These are phyloP conservation scores for Tolypocladium tropicale DNA, from an alignment of 2,329 filamentous ascomycete genomes.

Conservation along the genomic window DNA sequence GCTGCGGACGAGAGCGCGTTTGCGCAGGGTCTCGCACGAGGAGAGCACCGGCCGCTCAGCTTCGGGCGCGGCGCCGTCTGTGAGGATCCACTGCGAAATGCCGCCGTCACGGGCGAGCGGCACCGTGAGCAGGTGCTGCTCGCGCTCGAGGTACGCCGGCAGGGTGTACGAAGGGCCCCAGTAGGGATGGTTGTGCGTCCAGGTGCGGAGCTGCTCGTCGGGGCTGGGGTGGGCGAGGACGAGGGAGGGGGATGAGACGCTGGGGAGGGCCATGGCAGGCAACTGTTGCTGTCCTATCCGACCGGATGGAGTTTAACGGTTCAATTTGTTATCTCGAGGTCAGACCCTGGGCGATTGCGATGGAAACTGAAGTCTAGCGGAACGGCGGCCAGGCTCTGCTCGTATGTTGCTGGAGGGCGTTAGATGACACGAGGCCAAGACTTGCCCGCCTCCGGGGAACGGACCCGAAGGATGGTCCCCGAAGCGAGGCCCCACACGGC, in stretches of 20 bases:
- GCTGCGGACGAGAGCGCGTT: slow-evolving; percentile 39
- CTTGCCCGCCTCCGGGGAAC: background rate
- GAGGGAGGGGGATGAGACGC: slow-evolving; percentile 12
- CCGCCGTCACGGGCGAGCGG: slow-evolving; percentile 49
- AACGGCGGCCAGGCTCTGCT: background rate
- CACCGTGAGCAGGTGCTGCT: slow-evolving; percentile 44
- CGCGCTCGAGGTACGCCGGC: slow-evolving; percentile 48
- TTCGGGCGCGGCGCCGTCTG: slow-evolving; percentile 27
- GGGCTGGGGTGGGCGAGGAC: slow-evolving; percentile 45
- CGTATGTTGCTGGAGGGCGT: background rate
- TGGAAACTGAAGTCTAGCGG: background rate
- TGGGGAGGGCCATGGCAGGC: slow-evolving; percentile 6
- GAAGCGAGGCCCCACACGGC: background rate
- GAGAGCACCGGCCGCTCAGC: slow-evolving; percentile 44
- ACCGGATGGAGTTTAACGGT: background rate
- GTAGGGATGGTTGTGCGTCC: slow-evolving; percentile 41
- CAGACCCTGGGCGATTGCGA: background rate
- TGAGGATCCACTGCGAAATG: slow-evolving; percentile 55
- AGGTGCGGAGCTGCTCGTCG: slow-evolving; percentile 43
- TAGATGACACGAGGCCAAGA: background rate
- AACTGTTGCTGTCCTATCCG: background rate
- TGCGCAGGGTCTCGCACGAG: slow-evolving; percentile 54
- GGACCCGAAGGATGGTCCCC: background rate
- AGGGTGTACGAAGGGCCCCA: slow-evolving; percentile 50
- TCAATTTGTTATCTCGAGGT: background rate